Evolutionary conservation across 805 yeast genomes (phyloP).

Genomic region (Jamesozyma gamospora): DNA sequence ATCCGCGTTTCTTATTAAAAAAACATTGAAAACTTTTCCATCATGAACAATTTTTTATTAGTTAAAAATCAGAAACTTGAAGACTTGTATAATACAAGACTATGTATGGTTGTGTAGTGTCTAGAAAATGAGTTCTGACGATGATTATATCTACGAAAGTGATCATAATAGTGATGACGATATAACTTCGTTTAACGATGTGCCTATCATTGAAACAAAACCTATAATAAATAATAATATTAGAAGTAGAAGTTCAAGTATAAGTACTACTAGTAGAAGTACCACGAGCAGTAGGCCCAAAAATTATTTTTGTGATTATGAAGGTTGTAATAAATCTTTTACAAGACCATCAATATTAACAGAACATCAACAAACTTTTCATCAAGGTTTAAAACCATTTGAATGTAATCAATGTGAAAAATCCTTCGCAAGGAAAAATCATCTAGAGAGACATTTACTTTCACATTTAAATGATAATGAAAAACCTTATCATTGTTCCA

Average conservation of each 20-base stretch:
- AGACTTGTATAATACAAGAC: no score
- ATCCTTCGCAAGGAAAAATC: conserved; percentile 67
- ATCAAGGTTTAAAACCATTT: conserved; percentile 71
- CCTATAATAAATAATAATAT: background rate
- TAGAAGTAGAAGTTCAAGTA: background rate
- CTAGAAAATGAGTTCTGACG: background rate
- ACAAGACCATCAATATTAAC: conserved; percentile 72
- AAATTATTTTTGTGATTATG: conserved; percentile 50
- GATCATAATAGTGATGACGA: conserved; percentile 2
- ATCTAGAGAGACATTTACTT: conserved; percentile 60
- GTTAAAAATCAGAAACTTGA: no score
- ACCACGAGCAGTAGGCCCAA: conserved; percentile 42
- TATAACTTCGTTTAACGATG: background rate
- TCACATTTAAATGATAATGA: conserved; percentile 45
- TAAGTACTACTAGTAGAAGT: background rate
- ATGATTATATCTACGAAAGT: conserved; percentile 2
- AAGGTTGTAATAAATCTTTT: conserved; percentile 67
- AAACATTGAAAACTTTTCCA: no score
- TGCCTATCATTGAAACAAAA: background rate
- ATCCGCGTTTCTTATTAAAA: no score
- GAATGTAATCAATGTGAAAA: conserved; percentile 55
- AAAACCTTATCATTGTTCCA: conserved; percentile 62
- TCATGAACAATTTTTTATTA: no score
- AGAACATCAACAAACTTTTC: conserved; percentile 65
- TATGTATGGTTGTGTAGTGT: no score